Evolutionary conservation across 2,329 filamentous ascomycete genomes (phyloP), one percentile per base, ranked within the genome.

Genomic region (Emergomyces orientalis): DNA sequence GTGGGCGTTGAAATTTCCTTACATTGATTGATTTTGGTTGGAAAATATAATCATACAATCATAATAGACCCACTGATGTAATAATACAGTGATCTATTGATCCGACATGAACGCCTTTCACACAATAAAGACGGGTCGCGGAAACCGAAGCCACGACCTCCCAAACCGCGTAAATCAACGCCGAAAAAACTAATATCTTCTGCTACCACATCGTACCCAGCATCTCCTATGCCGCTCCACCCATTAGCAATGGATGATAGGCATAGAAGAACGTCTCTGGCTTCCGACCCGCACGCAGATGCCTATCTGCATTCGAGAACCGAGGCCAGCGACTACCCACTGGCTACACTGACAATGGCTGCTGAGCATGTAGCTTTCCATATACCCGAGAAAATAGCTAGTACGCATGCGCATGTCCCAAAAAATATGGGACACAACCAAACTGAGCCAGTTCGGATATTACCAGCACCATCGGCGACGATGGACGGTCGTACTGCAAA

Each of bases 311-410:
- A 59, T 39, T 63, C 67, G 69, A 52, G 62, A 67, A 34, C 63
- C 52, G 47, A 67, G 57, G 59, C 57, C 63, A 60, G 66, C 68
- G 64, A 71, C 39, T 71, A 74, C 37, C 74, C 75, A 19, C 71
- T 78, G 45, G 71, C 74, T 22, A 74, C 75, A 0, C 69, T 77
- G 11, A 76, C 75, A 9, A 76, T 77, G 72, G 75, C 74, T 51
- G 75, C 75, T 13, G 75, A 77, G 62, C 75, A 76, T 65, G 74
- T 74, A 57, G 70, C 73, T n/a, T 67, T 75, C 47, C 72, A 76
- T 34, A 60, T 65, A 17, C 63, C 64, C 7, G 62, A 66, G 45
- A 64, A 65, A 25, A 63, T 63, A 19, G 58, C 60, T 30, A 49
- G 59, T 17, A 62, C 52, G 27, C 65, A 66, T 57, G 25, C 22